Evolutionary conservation across 768 basidiomycete species (phyloP).

Genomic region (Trametes elegans): DNA sequence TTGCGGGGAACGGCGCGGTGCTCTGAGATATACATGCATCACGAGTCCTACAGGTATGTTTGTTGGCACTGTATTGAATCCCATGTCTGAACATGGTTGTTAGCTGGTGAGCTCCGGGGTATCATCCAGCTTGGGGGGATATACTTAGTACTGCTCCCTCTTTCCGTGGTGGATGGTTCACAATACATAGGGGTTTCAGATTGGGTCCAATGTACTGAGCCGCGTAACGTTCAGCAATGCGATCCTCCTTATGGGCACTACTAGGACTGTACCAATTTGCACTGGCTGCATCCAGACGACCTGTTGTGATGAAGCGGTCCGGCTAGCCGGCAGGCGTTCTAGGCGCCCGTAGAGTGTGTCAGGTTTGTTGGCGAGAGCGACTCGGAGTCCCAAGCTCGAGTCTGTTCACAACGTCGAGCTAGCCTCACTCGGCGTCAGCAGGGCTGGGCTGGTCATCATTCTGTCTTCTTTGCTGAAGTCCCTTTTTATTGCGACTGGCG

Average conservation of each 20-base stretch:
- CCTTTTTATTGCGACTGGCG: neutral
- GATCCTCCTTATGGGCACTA: too few relatives aligned
- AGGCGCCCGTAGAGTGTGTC: neutral
- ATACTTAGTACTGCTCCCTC: neutral
- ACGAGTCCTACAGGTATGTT: slow-evolving; percentile 33
- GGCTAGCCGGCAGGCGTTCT: neutral
- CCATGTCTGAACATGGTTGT: too few relatives aligned
- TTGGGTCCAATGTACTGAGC: too few relatives aligned
- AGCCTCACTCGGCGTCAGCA: neutral
- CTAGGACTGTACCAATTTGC: too few relatives aligned
- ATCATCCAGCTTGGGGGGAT: too few relatives aligned
- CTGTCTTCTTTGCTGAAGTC: neutral
- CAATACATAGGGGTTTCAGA: too few relatives aligned
- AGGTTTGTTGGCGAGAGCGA: neutral
- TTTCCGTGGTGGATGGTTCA: too few relatives aligned
- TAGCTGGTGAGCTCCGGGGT: too few relatives aligned
- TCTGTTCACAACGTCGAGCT: neutral
- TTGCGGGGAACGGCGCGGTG: slow-evolving; percentile 27
- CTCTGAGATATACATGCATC: slow-evolving; percentile 32
- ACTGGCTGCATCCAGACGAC: too few relatives aligned
- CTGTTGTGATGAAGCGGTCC: too few relatives aligned
- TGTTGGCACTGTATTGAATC: neutral
- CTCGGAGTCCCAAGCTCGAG: too few relatives aligned
- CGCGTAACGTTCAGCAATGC: too few relatives aligned
- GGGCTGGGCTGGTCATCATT: neutral